Conservation (phyloP, 345 rosid species). For the Populus simonii region DNA sequence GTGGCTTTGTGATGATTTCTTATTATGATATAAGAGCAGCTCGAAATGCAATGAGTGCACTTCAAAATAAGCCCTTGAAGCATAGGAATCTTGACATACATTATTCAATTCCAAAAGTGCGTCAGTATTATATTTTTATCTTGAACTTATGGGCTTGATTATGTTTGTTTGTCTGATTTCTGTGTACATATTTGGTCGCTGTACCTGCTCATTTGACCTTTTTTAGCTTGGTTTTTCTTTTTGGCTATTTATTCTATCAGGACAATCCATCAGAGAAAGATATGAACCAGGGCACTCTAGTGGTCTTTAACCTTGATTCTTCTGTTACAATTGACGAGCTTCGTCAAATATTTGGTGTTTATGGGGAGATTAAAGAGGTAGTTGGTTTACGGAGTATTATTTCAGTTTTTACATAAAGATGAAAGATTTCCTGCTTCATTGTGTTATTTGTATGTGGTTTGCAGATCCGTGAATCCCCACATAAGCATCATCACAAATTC, state of each 20-base stretch:
- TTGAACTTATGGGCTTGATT: background rate
- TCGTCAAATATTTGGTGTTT: constrained; percentile 26
- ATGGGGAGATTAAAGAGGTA: constrained; percentile 37
- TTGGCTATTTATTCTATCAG: constrained; percentile 18
- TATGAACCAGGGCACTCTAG: constrained; percentile 24
- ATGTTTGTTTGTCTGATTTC: background rate
- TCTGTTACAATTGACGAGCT: constrained; percentile 31
- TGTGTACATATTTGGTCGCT: background rate
- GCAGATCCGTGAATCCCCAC: constrained; percentile 28
- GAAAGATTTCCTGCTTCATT: background rate
- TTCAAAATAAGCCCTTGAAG: constrained; percentile 18
- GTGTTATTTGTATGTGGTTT: constrained; percentile 5
- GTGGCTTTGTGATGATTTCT: constrained; percentile 74
- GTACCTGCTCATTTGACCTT: background rate
- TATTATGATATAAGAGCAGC: constrained; percentile 42
- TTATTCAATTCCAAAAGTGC: constrained; percentile 23
- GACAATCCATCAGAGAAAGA: constrained; percentile 26
- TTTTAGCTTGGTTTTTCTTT: background rate
- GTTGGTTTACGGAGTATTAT: background rate
- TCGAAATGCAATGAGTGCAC: constrained; percentile 22
- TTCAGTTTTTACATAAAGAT: background rate
- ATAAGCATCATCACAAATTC: constrained; percentile 15
- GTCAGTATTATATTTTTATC: background rate
- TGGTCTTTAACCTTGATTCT: constrained; percentile 27
- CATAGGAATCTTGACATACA: constrained; percentile 19